phyloP scores from a whole-genome alignment of 2,329 filamentous ascomycete species.

The Aspergillus glaucus region DNA sequence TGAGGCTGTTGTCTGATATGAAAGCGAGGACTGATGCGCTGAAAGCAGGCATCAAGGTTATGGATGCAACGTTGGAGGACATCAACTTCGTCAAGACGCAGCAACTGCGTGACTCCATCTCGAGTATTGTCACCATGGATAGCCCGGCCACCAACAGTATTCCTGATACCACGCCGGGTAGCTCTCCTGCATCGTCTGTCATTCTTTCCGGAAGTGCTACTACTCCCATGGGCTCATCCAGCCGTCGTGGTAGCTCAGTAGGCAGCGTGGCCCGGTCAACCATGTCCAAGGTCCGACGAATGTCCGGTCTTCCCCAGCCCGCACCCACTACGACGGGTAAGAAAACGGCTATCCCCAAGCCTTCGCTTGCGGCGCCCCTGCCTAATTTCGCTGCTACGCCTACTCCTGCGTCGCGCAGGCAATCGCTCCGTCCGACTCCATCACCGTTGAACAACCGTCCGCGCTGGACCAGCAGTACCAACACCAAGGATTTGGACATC shows the following conservation, averaged over 20 bases:
- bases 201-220: conserved; percentile 46
- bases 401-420: conserved; percentile 36
- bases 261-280: conserved; percentile 35
- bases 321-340: conserved; percentile 21
- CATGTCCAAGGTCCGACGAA: conserved; percentile 37
- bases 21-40: conserved; percentile 73
- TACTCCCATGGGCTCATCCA: conserved; percentile 42
- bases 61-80: conserved; percentile 70
- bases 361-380: conserved; percentile 30
- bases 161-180: conserved; percentile 60
- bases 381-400: conserved; percentile 48
- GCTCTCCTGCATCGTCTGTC: conserved; percentile 63
- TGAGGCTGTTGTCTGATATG: conserved; percentile 79
- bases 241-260: conserved; percentile 43
- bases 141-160: conserved; percentile 64
- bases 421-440: conserved; percentile 38
- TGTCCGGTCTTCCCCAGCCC: conserved; percentile 43
- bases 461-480: conserved; percentile 66
- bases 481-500: conserved; percentile 57
- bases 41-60: conserved; percentile 68
- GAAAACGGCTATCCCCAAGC: conserved; percentile 35
- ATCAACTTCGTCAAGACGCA: conserved; percentile 57
- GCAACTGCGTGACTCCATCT: conserved; percentile 84
- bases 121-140: conserved; percentile 82
- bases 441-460: conserved; percentile 52